phyloP scores from a whole-genome alignment of 768 basidiomycete species.

The Termitomyces sp. region DNA sequence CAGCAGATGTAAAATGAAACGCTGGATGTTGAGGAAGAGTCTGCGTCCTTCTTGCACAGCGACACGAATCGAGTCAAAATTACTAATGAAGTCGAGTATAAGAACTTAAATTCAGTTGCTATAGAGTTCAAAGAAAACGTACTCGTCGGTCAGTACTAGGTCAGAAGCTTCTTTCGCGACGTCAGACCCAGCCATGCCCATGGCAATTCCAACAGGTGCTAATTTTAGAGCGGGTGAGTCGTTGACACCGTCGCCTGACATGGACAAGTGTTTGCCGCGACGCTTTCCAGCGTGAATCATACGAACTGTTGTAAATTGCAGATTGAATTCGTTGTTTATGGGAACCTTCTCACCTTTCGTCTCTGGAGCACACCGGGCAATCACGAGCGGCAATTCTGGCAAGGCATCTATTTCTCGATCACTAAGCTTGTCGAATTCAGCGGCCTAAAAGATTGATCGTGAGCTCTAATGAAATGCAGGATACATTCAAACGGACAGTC shows the following conservation, averaged over 20 bases:
- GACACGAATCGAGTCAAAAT: constrained; percentile 56
- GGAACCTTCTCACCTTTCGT: constrained; percentile 31
- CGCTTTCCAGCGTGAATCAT: constrained; percentile 58
- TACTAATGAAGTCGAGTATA: constrained; percentile 19
- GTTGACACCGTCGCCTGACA: constrained; percentile 57
- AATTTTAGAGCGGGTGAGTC: constrained; percentile 53
- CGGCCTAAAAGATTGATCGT: constrained; percentile 17
- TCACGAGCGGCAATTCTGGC: constrained; percentile 49
- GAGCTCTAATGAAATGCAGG: neutral
- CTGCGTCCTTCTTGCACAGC: constrained; percentile 53
- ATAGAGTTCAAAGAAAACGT: constrained; percentile 1
- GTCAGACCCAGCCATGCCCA: constrained; percentile 51
- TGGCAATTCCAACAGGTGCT: constrained; percentile 51
- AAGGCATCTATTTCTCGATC: constrained; percentile 44
- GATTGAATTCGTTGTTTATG: neutral
- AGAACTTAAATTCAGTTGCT: neutral
- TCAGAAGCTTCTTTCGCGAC: constrained; percentile 52
- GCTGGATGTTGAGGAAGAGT: constrained; percentile 51
- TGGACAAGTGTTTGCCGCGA: constrained; percentile 44
- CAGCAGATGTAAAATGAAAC: constrained; percentile 49
- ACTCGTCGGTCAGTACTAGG: constrained; percentile 53
- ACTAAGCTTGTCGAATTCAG: constrained; percentile 46
- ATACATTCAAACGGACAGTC: constrained; percentile 18
- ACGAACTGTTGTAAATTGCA: constrained; percentile 20
- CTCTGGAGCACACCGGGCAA: constrained; percentile 53